Evolutionary conservation across 208 protist genomes (phyloP).

Genomic region (Acanthamoeba healyi): DNA sequence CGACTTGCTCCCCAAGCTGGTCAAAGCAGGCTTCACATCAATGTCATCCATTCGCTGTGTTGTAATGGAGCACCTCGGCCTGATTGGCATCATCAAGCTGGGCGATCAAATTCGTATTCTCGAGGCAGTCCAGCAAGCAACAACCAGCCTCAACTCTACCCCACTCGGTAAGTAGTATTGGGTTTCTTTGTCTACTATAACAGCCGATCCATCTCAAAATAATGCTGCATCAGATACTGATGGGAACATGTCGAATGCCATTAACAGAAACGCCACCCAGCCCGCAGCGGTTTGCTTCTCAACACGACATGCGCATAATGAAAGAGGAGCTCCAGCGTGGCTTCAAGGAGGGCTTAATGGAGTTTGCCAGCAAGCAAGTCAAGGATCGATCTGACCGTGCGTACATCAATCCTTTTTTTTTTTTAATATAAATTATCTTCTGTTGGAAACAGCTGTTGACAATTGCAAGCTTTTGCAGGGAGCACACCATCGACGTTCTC

Average conservation of each 20-base stretch:
- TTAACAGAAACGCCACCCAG: no score
- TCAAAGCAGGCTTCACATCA: not conserved
- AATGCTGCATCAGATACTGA: no score
- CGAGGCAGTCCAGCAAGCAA: no score
- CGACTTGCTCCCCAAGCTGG: not conserved
- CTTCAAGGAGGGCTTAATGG: not conserved
- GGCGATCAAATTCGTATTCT: no score
- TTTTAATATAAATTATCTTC: not conserved
- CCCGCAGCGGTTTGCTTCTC: no score
- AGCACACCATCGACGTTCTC: not conserved
- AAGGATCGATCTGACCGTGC: not conserved
- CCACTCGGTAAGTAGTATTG: no score
- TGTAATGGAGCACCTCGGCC: not conserved
- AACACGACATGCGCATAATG: not conserved
- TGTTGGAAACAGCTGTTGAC: no score
- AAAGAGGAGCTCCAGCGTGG: not conserved
- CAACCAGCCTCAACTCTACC: no score
- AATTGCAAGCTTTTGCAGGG: not conserved
- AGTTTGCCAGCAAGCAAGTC: not conserved
- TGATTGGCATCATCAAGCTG: not conserved
- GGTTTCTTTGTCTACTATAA: no score
- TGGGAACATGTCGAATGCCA: no score
- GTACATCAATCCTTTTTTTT: not conserved
- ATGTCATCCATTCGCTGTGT: not conserved
- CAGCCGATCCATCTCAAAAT: no score